A percentile compares a stretch with the other conserved stretches of the same genome.
These are phyloP conservation scores for Termitomyces sp. DNA, from an alignment of 768 basidiomycete species.

Conservation along the genomic window DNA sequence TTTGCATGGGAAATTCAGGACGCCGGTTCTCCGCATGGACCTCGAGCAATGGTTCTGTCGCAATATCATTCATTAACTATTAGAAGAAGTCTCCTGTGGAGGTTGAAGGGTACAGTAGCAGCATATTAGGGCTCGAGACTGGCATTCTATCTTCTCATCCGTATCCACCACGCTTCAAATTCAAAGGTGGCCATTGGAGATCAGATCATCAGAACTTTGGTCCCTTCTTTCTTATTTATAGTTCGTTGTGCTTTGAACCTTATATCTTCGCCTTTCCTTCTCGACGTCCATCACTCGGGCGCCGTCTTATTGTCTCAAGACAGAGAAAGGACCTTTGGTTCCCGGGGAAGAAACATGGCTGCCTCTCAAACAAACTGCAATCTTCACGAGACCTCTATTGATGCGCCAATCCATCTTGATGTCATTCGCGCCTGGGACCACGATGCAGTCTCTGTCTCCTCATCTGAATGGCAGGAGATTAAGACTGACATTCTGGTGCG, in stretches of 20 bases:
- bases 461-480: conserved; percentile 4
- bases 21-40: too few relatives aligned
- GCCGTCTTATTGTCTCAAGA: background rate
- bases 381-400: background rate
- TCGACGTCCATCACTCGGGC: background rate
- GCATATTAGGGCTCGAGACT: background rate
- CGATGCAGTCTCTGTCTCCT: background rate
- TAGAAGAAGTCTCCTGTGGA: background rate
- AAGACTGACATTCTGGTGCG: conserved; percentile 4
- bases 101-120: background rate
- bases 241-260: background rate
- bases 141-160: too few relatives aligned
- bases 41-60: too few relatives aligned
- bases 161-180: too few relatives aligned
- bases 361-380: background rate
- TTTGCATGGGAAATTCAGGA: too few relatives aligned
- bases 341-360: background rate
- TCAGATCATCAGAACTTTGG: background rate
- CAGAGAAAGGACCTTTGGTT: background rate
- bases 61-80: background rate
- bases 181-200: background rate
- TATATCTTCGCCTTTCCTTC: background rate
- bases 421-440: conserved; percentile 1
- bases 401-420: background rate
- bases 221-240: background rate